Evolutionary conservation across 148 eudicot genomes (phyloP).

Genomic region (Camellia sinensis): DNA sequence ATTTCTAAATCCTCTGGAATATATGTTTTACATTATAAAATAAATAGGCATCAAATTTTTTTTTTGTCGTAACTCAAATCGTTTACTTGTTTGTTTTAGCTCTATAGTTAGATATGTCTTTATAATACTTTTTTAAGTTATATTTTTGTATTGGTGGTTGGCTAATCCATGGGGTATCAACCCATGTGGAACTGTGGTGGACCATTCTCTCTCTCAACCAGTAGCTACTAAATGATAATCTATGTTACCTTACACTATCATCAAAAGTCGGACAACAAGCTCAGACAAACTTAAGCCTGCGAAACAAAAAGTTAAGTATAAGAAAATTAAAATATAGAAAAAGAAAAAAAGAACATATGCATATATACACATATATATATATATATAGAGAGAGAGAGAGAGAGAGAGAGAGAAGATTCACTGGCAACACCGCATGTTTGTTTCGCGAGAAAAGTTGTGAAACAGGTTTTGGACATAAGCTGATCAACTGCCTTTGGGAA

Average conservation of each 20-base stretch:
- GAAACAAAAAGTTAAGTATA: background rate
- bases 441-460: background rate
- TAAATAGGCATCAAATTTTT: background rate
- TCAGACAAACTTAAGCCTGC: background rate
- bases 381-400: too few relatives aligned
- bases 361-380: too few relatives aligned
- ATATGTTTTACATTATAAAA: constrained; percentile 16
- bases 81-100: constrained; percentile 13
- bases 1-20: background rate
- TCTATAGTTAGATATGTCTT: background rate
- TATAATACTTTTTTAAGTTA: background rate
- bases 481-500: background rate
- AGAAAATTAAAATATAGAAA: too few relatives aligned
- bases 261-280: background rate
- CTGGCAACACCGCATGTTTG: background rate
- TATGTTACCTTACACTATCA: background rate
- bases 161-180: constrained; percentile 32
- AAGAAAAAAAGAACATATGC: background rate
- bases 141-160: constrained; percentile 8
- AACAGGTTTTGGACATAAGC: background rate
- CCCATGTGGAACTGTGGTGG: constrained; percentile 28
- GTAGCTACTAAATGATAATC: background rate
- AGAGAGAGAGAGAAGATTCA: background rate
- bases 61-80: constrained; percentile 11
- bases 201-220: background rate